Conservation (phyloP, 345 rosid species). For the Excoecaria cochinchinensis region DNA sequence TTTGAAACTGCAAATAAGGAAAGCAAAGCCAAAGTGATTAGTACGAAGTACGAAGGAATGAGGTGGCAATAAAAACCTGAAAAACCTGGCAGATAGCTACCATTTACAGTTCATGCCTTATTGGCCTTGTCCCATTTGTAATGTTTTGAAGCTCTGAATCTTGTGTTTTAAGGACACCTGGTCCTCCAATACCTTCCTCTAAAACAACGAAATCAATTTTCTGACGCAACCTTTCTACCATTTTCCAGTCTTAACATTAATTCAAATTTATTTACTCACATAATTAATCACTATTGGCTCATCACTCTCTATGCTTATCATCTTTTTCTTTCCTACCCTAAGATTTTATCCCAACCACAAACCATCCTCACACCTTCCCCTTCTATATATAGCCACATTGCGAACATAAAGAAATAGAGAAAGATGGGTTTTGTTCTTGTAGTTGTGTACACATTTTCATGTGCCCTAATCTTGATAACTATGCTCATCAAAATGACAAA, state of each 20-base stretch:
- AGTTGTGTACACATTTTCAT: neutral
- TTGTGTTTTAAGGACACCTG: slow-evolving; percentile 4
- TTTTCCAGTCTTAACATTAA: neutral
- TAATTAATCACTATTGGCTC: no score
- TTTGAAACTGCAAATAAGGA: no score
- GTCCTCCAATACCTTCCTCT: neutral
- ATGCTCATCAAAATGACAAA: slow-evolving; percentile 4
- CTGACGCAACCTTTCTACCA: neutral
- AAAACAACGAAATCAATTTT: neutral
- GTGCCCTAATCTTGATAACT: slow-evolving; percentile 1
- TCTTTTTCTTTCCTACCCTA: no score
- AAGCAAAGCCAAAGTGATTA: no score
- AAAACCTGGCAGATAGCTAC: neutral
- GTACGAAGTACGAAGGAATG: neutral
- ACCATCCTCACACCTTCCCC: no score
- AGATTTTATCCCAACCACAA: no score
- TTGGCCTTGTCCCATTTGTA: neutral
- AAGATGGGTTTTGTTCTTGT: slow-evolving; percentile 15
- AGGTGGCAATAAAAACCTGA: slow-evolving; percentile 8
- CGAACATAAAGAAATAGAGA: neutral
- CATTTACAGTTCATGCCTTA: neutral
- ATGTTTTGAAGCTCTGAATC: neutral
- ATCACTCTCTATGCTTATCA: no score
- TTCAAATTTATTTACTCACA: neutral
- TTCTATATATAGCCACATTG: neutral